Evolutionary conservation across 495 filamentous ascomycete species (phyloP), one percentile per base, ranked within the genome.

Genomic region (Penicillium herquei): DNA sequence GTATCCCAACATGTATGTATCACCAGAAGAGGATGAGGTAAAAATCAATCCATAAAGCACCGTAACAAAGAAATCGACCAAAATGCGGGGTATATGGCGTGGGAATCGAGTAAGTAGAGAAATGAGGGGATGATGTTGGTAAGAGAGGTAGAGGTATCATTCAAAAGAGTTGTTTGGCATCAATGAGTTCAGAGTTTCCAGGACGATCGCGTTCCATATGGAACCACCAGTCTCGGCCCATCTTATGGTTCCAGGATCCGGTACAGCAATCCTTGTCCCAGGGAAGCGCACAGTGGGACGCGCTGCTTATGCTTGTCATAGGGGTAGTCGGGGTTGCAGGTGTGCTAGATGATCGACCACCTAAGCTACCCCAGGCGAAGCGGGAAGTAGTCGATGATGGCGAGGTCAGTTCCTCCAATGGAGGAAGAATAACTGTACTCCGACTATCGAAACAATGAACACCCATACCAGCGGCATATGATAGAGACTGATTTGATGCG

Each of bases 201-300:
- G 72, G 76, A 14, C 76, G 74, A 49, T 79, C 76, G 21, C 76
- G 72, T 57, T 79, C 76, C 62, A 77, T 71, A 52, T 79, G 76
- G 54, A 72, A 77, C 76, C 75, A 79, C 76, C 76, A 79, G n/a
- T 77, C 75, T 13, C 71, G 70, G 26, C 75, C 75, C 37, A 46
- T 64, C 41, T 72, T 72, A 39, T 77, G 74, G 46, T 79, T 79
- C 76, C 76, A 79, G 26, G 74, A 70, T 16, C 76, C 76, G 26
- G 71, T 79, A 57, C 76, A 79, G 21, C 65, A 71, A 47, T 79
- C 76, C 51, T 70, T 75, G 3, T 73, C 72, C 76, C 74, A 78
- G 2, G 72, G 74, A 9, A 76, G 60, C 7, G 66, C 60, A 3
- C 61, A 54, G n/a, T 58, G 51, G 3, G 68, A 61, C 31, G 54